Base-by-base conservation (phyloP, 441 rosid genomes). In the Breynia disticha region DNA sequence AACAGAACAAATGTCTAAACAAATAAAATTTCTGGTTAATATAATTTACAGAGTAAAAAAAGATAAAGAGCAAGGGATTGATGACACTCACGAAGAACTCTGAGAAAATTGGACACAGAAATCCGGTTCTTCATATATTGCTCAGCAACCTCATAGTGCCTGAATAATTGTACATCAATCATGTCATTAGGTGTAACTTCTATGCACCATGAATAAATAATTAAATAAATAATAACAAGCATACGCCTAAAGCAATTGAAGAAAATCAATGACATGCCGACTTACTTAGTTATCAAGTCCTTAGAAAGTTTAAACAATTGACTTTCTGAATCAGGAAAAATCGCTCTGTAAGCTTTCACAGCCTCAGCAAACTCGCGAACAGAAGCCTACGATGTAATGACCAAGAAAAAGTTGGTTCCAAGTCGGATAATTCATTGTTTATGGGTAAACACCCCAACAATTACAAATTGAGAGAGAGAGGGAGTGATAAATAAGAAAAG, bases 251-350 rank as follows among this genome's bases (percentile, higher is more conserved):
- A 52, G 3, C 22, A 39, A 37, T 21, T 41, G 22, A 18, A 7
- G 46, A 46, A 21, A 39, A 17, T 28, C 6, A 28, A 10, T 3
- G 17, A 1, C 14, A 11, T 16, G 19, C 7, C 41, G 9, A 28
- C 76, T 57, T 68, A 93, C 99, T 66, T 87, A 60, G 64, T 60
- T 69, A 91, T 72, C 71, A 93, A 72, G 64, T 79, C 78, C 65
- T 72, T 77, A 15, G 90, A 84, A 43, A 93, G 87, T 75, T 71
- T 79, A 69, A 79, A 77, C 58, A 89, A 80, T 65, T 85, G 88
- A 70, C 73, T 73, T 71, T 83, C 93, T 16, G 95, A 87, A 62
- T 93, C 89, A 1, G 95, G 96, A 83, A 93, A 93, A 72, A 93
- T 93, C 60, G 80, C 86, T 63, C 73, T 87, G 73, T 83, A 89